Evolutionary conservation across 192 early-diverging fungal species (phyloP), one percentile per base, ranked within the genome.

Genomic region (Coemansia sp.): DNA sequence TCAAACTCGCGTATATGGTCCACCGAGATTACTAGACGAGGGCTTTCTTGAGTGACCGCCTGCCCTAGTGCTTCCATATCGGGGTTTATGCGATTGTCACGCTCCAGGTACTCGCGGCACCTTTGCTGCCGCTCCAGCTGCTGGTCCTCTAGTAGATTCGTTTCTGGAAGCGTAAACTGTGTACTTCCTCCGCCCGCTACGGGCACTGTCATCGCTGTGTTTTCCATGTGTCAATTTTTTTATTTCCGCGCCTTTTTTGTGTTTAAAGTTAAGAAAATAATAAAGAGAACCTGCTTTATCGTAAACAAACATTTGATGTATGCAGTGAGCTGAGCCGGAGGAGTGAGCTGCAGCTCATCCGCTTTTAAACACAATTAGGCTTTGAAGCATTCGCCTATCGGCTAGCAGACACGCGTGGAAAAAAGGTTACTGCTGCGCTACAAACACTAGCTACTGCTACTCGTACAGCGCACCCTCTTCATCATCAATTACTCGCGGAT

Each of bases 1-100:
- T 86, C 83, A 66, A 90, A 88, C 46, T 83, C 66, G 53, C 94
- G 88, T 11, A 99, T 52, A 64, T 91, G 83, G 80, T 99, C 93
- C 41, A 99, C 69, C 51, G 89, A 94, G 53, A 97, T 84, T 14
- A 99, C 80, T 21, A 97, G 70, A 12, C 96, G 84, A 30, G 62
- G 66, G 49, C 60, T 64, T 18, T 60, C 66, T 41, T 42, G 18
- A 4, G 2, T 28, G 7, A 45, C 32, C 12, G 66, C 43, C 16
- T 57, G 55, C 53, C 59, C 56, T 5, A 77, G 60, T 64, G 58
- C 63, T 16, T 44, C 56, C 17, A 66, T 49, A 18, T 77, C 74
- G n/a, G 59, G 18, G 42, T 77, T 77, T 10, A 55, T 56, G 23
- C 63, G 40, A 71, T 85, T 84, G 40, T 80, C 78, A 37, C 78